Percentiles rank a stretch among this genome's conserved stretches.
Conservation (phyloP, 31 red algal genomes). For the Odonthalia washingtoniensis region DNA sequence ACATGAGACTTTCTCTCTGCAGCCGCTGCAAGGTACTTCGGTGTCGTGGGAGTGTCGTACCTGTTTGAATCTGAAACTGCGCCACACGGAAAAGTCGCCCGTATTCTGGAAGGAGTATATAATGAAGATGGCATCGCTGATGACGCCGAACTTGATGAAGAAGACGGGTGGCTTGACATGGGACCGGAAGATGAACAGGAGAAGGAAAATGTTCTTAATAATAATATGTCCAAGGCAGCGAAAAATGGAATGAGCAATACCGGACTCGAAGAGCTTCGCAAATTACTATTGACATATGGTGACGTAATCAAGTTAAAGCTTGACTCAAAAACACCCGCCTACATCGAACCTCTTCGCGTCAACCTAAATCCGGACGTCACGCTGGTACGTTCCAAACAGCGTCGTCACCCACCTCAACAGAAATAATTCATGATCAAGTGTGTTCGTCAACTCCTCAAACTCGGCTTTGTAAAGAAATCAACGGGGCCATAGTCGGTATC, state of each 20-base stretch:
- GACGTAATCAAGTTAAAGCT: conserved; percentile 36
- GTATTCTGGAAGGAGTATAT: conserved; percentile 28
- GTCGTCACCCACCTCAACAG: conserved; percentile 32
- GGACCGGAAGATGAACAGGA: no score
- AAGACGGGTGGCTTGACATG: no score
- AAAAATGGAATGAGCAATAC: not conserved
- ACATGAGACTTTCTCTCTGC: not conserved
- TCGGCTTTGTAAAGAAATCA: conserved; percentile 19
- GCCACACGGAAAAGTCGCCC: conserved; percentile 4
- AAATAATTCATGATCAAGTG: conserved; percentile 43
- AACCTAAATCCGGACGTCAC: conserved; percentile 40
- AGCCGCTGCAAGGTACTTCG: not conserved
- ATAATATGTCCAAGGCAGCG: not conserved
- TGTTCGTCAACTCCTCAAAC: no score
- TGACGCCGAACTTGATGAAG: conserved; percentile 46
- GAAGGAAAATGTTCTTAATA: not conserved
- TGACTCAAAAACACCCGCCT: conserved; percentile 7
- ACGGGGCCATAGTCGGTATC: conserved; percentile 24
- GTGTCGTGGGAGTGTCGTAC: conserved; percentile 2
- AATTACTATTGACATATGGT: no score
- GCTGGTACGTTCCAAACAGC: conserved; percentile 40
- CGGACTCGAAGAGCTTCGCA: no score
- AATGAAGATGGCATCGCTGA: conserved; percentile 11
- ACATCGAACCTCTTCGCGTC: conserved; percentile 43
- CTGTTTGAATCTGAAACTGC: not conserved